A percentile compares a stretch with the other conserved stretches of the same genome.
Evolutionary conservation across 768 basidiomycete species (phyloP).

Genomic region (Calvatia gigantea): DNA sequence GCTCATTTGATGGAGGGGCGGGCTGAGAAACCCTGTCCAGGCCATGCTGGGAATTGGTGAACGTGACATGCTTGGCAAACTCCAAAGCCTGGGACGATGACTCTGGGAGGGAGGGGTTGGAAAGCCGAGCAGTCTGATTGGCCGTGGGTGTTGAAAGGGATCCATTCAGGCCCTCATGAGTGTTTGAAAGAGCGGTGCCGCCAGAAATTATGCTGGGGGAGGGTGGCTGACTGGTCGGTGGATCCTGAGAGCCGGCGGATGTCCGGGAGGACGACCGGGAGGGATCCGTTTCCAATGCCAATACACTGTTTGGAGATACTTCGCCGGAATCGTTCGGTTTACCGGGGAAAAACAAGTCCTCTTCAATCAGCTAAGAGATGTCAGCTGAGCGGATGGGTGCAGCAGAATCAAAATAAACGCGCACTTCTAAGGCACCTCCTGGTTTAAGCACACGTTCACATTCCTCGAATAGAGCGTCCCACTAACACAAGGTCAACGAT

Average conservation of each 20-base stretch:
- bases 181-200: background rate
- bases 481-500: constrained; percentile 32
- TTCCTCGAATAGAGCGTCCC: constrained; percentile 69
- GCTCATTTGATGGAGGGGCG: too few species aligned
- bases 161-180: background rate
- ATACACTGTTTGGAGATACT: constrained; percentile 15
- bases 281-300: background rate
- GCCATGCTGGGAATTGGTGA: background rate
- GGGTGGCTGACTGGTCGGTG: background rate
- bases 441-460: constrained; percentile 69
- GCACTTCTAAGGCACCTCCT: constrained; percentile 68
- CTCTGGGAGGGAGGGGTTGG: background rate
- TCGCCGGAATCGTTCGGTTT: constrained; percentile 33
- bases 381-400: background rate
- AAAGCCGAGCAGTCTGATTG: background rate
- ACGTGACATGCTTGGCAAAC: background rate
- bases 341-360: constrained; percentile 73
- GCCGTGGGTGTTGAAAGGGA: background rate
- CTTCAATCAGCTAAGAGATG: constrained; percentile 58
- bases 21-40: background rate
- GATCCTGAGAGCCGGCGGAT: constrained; percentile 8
- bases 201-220: background rate
- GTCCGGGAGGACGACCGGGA: background rate
- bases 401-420: constrained; percentile 9
- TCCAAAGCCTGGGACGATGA: background rate